phyloP scores from a whole-genome alignment of 2,329 filamentous ascomycete species.

The Verticillium nubilum region DNA sequence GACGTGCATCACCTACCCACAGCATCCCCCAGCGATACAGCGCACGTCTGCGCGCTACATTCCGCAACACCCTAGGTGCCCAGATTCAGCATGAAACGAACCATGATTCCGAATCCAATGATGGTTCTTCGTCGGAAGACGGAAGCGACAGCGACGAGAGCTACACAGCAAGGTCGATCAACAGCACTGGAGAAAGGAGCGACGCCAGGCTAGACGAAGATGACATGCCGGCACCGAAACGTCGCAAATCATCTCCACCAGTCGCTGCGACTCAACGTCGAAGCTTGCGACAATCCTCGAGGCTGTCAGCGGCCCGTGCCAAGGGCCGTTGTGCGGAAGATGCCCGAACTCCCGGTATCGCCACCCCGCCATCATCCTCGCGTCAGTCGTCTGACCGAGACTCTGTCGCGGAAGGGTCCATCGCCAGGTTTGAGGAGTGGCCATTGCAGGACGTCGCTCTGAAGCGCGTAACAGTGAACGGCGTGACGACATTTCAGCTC shows the following conservation, averaged over 20 bases:
- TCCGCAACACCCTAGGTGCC: neutral
- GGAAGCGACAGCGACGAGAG: neutral
- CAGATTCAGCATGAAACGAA: neutral
- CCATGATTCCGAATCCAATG: neutral
- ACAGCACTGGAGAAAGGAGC: neutral
- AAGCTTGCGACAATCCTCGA: neutral
- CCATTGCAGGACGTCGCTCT: constrained; percentile 1
- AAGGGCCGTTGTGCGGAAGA: neutral
- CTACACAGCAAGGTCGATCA: neutral
- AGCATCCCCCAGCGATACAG: neutral
- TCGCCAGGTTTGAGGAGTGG: constrained; percentile 2
- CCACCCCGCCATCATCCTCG: neutral
- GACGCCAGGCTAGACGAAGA: neutral
- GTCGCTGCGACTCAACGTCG: neutral
- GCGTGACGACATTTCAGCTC: constrained; percentile 1
- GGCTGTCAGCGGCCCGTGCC: neutral
- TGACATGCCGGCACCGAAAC: constrained; percentile 11
- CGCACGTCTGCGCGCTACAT: neutral
- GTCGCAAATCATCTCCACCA: neutral
- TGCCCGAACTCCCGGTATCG: neutral
- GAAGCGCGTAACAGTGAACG: constrained; percentile 2
- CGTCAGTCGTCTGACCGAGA: neutral
- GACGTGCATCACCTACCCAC: neutral
- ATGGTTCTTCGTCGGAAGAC: neutral
- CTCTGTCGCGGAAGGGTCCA: neutral